Percentiles rank a stretch among this genome's conserved stretches.
Evolutionary conservation across 2,329 filamentous ascomycete genomes (phyloP).

Genomic region (Teratosphaeria epicoccoides): DNA sequence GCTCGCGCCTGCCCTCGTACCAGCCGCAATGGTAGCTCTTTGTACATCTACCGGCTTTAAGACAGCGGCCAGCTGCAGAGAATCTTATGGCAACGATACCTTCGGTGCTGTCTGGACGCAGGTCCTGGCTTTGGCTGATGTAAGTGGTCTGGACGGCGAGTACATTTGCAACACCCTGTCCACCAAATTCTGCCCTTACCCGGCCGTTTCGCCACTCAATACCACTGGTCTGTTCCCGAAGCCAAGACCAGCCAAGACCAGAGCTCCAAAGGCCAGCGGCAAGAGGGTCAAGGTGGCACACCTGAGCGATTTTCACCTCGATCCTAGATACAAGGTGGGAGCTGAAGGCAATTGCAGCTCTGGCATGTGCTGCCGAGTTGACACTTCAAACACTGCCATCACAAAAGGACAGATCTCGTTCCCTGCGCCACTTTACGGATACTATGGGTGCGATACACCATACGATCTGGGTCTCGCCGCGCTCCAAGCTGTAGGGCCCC

Average conservation of each 20-base stretch:
- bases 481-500: slow-evolving; percentile 43
- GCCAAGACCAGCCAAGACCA: slow-evolving; percentile 23
- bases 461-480: slow-evolving; percentile 48
- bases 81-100: slow-evolving; percentile 36
- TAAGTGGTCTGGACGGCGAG: slow-evolving; percentile 44
- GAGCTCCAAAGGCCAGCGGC: slow-evolving; percentile 39
- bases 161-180: slow-evolving; percentile 44
- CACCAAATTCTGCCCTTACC: slow-evolving; percentile 37
- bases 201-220: slow-evolving; percentile 36
- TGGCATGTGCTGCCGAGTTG: slow-evolving; percentile 42
- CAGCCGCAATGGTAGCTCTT: slow-evolving; percentile 41
- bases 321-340: slow-evolving; percentile 43
- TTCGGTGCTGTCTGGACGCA: slow-evolving; percentile 50
- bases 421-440: slow-evolving; percentile 44
- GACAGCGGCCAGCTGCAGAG: slow-evolving; percentile 38
- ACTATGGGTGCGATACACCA: slow-evolving; percentile 48
- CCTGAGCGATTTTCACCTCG: slow-evolving; percentile 45
- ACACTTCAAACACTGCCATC: slow-evolving; percentile 28
- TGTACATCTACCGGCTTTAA: slow-evolving; percentile 40
- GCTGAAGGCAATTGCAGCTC: slow-evolving; percentile 45
- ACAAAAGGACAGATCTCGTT: slow-evolving; percentile 23
- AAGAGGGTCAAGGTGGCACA: slow-evolving; percentile 47
- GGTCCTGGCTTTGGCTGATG: slow-evolving; percentile 43
- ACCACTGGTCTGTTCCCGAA: slow-evolving; percentile 33
- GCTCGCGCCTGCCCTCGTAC: slow-evolving; percentile 39